Base-by-base conservation (phyloP, 495 filamentous ascomycete genomes). In the Oidiodendron maius region DNA sequence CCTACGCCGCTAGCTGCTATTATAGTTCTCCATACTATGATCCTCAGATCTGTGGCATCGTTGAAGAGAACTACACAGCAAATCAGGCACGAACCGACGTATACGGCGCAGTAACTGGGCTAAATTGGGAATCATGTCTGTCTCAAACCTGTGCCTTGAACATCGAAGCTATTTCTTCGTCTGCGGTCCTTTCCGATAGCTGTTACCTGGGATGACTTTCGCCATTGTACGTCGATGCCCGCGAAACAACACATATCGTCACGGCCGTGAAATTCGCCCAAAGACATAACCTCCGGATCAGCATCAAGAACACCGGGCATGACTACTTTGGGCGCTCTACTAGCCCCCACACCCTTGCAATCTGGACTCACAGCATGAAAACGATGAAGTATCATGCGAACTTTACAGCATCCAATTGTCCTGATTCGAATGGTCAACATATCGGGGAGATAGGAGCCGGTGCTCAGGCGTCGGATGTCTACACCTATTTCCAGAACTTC, bases 291-390 rank as follows among this genome's bases (percentile, higher is more conserved):
- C 11, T 26, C 6, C 15, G 34, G 2, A 34, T 38, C 18, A 37
- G 22, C 18, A 39, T 23, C 30, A 63, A 63, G 61, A 75, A 74
- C 44, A 74, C 69, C 11, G 73, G 73, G 10, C 71, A 80, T 50
- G 77, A 80, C 56, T 72, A 75, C 44, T 64, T 58, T 20, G 77
- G 72, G 21, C 67, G 76, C 51, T 72, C 71, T 4, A 68, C 70
- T 3, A 71, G 76, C 40, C 61, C 71, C 9, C 71, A 65, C 15
- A 51, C 62, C 41, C 23, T 77, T 32, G 64, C 61, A 23, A 54
- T 73, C 28, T 76, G 69, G 72, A 82, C 81, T 2, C 81, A 75
- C 61, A 50, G 68, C 26, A 57, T 77, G 35, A 75, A 77, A 55
- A 60, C 66, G 24, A 64, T 70, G 20, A 32, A 71, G 21, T 68